Percentiles rank a stretch among this genome's conserved stretches.
phyloP scores from a whole-genome alignment of 257 asterid genomes.

The Solanum etuberosum region DNA sequence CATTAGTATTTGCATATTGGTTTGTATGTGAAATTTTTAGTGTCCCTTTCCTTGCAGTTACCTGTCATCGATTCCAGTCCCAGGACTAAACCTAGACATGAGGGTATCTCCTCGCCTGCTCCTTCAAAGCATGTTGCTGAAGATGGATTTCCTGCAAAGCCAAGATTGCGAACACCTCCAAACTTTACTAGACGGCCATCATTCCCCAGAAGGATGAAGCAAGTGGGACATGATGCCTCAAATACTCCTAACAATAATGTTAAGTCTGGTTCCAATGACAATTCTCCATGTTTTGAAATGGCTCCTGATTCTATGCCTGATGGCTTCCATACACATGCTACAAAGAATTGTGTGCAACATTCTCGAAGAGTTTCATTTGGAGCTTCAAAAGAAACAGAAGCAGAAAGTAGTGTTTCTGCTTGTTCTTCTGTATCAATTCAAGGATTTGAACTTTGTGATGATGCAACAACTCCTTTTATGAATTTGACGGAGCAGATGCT shows the following conservation, averaged over 20 bases:
- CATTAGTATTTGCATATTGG: not conserved
- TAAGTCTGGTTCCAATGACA: slow-evolving; percentile 8
- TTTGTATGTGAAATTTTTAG: not conserved
- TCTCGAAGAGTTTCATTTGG: slow-evolving; percentile 23
- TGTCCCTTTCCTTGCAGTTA: slow-evolving; percentile 28
- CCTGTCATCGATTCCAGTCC: slow-evolving; percentile 51
- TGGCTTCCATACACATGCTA: slow-evolving; percentile 5
- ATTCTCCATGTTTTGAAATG: slow-evolving; percentile 13
- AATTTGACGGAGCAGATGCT: slow-evolving; percentile 25
- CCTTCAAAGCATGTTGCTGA: slow-evolving; percentile 37
- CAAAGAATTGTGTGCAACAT: slow-evolving; percentile 29
- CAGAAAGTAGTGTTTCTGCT: slow-evolving; percentile 67
- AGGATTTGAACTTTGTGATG: slow-evolving; percentile 59
- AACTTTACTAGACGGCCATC: slow-evolving; percentile 39
- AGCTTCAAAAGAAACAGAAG: slow-evolving; percentile 36
- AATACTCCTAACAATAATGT: slow-evolving; percentile 11
- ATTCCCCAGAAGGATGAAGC: slow-evolving; percentile 42
- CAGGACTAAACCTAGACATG: slow-evolving; percentile 62
- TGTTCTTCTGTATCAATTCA: slow-evolving; percentile 70
- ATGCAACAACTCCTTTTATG: slow-evolving; percentile 30
- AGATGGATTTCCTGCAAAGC: slow-evolving; percentile 37
- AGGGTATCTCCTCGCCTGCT: slow-evolving; percentile 41
- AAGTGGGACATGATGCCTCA: slow-evolving; percentile 31
- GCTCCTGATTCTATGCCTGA: slow-evolving; percentile 18
- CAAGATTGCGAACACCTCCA: slow-evolving; percentile 61